phyloP scores from a whole-genome alignment of 345 rosid genomes.

The Eucalyptus curtisii region DNA sequence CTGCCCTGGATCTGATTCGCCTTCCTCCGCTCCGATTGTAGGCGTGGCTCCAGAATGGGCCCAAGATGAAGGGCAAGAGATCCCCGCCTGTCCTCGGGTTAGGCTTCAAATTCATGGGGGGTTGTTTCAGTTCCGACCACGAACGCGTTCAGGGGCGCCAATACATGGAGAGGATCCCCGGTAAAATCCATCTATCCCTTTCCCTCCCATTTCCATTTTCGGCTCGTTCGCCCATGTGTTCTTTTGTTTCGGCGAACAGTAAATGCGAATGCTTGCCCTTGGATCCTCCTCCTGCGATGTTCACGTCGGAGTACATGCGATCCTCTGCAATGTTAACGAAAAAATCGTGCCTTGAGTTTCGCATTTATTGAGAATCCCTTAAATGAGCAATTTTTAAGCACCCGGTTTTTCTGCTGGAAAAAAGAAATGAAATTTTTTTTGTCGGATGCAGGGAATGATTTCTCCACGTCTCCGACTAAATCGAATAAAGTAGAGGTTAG shows the following conservation, averaged over 20 bases:
- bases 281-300: background rate
- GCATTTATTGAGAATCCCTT: background rate
- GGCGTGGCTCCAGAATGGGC: background rate
- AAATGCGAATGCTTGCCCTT: background rate
- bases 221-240: background rate
- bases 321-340: background rate
- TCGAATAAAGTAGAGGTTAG: background rate
- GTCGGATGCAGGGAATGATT: conserved; percentile 3
- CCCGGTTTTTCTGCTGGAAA: background rate
- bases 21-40: background rate
- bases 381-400: background rate
- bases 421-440: background rate
- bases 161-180: background rate
- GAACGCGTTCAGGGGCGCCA: background rate
- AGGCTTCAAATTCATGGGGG: conserved; percentile 27
- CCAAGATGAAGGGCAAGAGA: background rate
- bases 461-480: background rate
- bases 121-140: conserved; percentile 29
- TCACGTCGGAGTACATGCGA: background rate
- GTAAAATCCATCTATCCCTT: background rate
- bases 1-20: background rate
- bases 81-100: background rate
- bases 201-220: background rate
- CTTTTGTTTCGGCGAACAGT: background rate
- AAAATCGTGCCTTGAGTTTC: background rate